Evolutionary conservation across 257 asterid species (phyloP).

Genomic region (Cinchona pubescens): DNA sequence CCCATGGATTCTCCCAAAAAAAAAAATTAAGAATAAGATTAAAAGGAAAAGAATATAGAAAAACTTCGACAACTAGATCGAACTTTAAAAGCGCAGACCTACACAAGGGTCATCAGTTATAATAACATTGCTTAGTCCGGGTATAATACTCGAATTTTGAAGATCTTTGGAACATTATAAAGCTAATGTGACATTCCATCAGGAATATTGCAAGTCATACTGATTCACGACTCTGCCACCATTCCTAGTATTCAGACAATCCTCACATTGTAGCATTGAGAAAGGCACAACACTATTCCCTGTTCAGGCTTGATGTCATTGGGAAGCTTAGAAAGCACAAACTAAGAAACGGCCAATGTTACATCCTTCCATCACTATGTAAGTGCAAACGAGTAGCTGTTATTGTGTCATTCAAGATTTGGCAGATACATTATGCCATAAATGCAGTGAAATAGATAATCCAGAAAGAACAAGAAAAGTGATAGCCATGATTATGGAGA

Average conservation of each 20-base stretch:
- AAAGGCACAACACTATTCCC: neutral
- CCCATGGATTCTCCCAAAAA: neutral
- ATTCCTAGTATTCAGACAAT: neutral
- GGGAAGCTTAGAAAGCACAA: neutral
- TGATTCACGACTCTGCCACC: no score
- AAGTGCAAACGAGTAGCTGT: neutral
- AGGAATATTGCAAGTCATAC: neutral
- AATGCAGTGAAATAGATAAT: neutral
- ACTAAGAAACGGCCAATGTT: neutral
- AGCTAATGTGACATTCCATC: neutral
- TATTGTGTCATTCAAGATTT: neutral
- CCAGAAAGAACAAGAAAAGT: neutral
- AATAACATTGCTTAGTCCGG: neutral
- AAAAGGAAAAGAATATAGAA: neutral
- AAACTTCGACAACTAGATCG: neutral
- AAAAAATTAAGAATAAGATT: neutral
- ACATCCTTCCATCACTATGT: neutral
- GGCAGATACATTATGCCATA: neutral
- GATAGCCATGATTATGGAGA: neutral
- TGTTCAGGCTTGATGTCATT: neutral
- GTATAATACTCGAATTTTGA: neutral
- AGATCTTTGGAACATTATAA: neutral
- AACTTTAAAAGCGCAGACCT: neutral
- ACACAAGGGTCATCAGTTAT: neutral
- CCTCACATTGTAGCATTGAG: no score